A percentile compares a stretch with the other conserved stretches of the same genome.
Evolutionary conservation across 2,329 filamentous ascomycete species (phyloP).

Genomic region (Metarhizium album): DNA sequence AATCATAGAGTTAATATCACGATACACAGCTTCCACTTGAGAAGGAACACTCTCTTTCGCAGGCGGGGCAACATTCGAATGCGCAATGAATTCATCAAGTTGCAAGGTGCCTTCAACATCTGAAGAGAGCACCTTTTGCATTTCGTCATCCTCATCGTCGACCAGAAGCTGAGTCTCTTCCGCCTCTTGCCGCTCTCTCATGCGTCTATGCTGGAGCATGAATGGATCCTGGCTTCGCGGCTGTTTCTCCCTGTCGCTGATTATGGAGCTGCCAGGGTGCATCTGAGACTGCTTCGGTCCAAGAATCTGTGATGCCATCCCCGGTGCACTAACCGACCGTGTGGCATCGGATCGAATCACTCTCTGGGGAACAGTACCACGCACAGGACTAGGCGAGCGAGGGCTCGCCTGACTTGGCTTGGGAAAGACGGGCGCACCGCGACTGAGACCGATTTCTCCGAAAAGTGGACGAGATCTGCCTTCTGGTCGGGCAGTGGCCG

Average conservation of each 20-base stretch:
- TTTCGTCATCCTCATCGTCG: constrained; percentile 59
- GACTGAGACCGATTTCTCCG: constrained; percentile 40
- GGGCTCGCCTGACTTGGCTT: constrained; percentile 47
- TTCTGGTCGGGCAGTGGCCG: constrained; percentile 20
- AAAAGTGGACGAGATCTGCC: constrained; percentile 34
- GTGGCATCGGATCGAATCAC: constrained; percentile 36
- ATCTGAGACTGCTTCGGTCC: constrained; percentile 28
- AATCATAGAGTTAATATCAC: constrained; percentile 88
- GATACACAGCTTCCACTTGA: constrained; percentile 58
- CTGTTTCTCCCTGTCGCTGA: constrained; percentile 24
- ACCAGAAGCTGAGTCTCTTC: constrained; percentile 47
- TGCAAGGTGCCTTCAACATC: constrained; percentile 49
- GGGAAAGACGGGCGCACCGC: constrained; percentile 41
- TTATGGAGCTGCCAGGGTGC: constrained; percentile 27
- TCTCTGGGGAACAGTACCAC: constrained; percentile 43
- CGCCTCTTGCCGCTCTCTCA: constrained; percentile 43
- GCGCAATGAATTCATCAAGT: constrained; percentile 58
- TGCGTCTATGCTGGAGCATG: constrained; percentile 38
- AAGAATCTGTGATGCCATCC: constrained; percentile 45
- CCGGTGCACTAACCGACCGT: constrained; percentile 50
- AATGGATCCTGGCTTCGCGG: constrained; percentile 33
- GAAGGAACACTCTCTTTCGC: constrained; percentile 47
- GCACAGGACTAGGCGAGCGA: constrained; percentile 62
- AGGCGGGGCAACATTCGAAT: constrained; percentile 41
- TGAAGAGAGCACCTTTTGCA: constrained; percentile 51